Base-by-base conservation (phyloP, 257 asterid genomes). In the Solanum stenotomum region DNA sequence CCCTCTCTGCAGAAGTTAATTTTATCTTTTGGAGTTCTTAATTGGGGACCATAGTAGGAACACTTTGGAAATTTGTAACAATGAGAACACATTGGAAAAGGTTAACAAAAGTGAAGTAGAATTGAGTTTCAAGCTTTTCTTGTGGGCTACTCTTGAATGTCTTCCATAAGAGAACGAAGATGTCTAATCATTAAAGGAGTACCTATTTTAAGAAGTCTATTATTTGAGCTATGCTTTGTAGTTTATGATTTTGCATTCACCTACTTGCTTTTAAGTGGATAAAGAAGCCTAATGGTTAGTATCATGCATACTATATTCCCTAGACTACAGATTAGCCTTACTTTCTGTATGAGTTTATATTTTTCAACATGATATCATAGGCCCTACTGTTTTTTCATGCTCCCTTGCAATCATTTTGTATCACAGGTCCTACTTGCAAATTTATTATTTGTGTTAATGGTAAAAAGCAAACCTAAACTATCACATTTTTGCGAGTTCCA, bases 401-500 rank as follows among this genome's bases (percentile, higher is more conserved):
- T 85, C 65, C 87, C 76, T 85, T 85, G 87, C 87, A 85, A 85
- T 85, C 87, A 85, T 85, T 85, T 85, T 46, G 23, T 8, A 85
- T 63, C 87, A 27, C 27, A 31, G 29, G 27, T 85, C 78, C 82
- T 44, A 67, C 87, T 63, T 67, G 59, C 65, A 16, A 35, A 31
- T 4, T 35, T 83, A 71, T 71, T 31, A 16, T 31, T 71, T 71
- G 78, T 16, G 78, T 71, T 16, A 71, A 33, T 16, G 14, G 25
- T 31, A 31, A 7, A 70, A 70, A 15, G 18, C 37, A 67, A 1
- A 70, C 40, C 22, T 27, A 13, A 68, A 68, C 5, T 27, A 27
- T 68, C 9, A 27, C 22, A 18, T 70, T 29, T 14, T 70, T 1
- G 22, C 12, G 77, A 29, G 77, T 6, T 29, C 8, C 77, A 70